Percentiles rank a stretch among this genome's conserved stretches.
Conservation (phyloP, 495 filamentous ascomycete species). For the Penicillium subrubescens region DNA sequence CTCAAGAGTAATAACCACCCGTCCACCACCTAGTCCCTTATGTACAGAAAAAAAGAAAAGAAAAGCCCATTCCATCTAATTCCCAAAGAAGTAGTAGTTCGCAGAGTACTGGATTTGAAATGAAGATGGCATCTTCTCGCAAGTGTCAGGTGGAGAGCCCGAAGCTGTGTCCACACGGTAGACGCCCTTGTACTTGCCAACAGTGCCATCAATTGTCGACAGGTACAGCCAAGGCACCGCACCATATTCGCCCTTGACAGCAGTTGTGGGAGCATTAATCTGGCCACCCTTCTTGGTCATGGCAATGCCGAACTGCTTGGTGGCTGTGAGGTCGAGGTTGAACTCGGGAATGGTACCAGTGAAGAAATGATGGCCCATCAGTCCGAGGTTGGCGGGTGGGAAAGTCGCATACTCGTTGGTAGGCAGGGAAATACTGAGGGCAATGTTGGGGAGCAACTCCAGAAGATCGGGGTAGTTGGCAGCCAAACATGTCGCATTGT, state of each 20-base stretch:
- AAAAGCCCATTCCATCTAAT: slow-evolving; percentile 29
- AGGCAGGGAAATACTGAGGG: slow-evolving; percentile 48
- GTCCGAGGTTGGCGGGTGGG: slow-evolving; percentile 55
- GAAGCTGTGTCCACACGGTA: slow-evolving; percentile 88
- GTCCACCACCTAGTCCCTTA: slow-evolving; percentile 7
- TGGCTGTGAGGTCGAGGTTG: slow-evolving; percentile 62
- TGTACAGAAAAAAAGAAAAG: slow-evolving; percentile 21
- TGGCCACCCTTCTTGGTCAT: slow-evolving; percentile 59
- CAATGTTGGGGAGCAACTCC: slow-evolving; percentile 44
- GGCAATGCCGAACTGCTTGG: slow-evolving; percentile 59
- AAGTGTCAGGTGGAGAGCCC: slow-evolving; percentile 75
- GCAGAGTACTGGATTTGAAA: slow-evolving; percentile 83
- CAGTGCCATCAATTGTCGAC: slow-evolving; percentile 52
- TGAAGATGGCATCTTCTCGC: slow-evolving; percentile 58
- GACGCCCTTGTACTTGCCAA: slow-evolving; percentile 66
- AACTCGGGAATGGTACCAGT: slow-evolving; percentile 72
- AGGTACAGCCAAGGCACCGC: slow-evolving; percentile 64
- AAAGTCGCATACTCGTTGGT: slow-evolving; percentile 24
- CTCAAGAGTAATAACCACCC: slow-evolving; percentile 9
- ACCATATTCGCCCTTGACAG: slow-evolving; percentile 56
- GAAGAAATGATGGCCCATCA: slow-evolving; percentile 83
- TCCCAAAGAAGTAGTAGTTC: slow-evolving; percentile 65
- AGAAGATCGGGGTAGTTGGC: slow-evolving; percentile 65
- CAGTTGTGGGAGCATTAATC: slow-evolving; percentile 59
- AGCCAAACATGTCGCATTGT: slow-evolving; percentile 82